Percentiles rank a stretch among this genome's conserved stretches.
Evolutionary conservation across 306 rosid species (phyloP).

Genomic region (Sicyos baderoa): DNA sequence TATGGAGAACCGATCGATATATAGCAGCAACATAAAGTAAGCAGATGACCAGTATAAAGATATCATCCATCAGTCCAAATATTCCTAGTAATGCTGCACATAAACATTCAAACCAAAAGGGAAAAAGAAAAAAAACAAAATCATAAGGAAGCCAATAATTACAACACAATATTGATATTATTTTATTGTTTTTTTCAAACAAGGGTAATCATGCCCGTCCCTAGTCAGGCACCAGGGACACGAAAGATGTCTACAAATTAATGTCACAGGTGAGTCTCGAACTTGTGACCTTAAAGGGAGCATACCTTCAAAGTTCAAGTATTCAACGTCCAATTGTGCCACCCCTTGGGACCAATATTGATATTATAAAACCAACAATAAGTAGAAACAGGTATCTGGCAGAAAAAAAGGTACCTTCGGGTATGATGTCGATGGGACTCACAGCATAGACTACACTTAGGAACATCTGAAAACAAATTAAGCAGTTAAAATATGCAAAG

Average conservation of each 20-base stretch:
- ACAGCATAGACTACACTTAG: constrained; percentile 45
- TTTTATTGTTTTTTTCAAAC: no score
- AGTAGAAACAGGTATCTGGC: neutral
- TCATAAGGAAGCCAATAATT: constrained; percentile 9
- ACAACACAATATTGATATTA: neutral
- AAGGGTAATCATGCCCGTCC: no score
- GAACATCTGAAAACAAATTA: constrained; percentile 42
- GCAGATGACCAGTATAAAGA: constrained; percentile 49
- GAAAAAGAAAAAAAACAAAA: neutral
- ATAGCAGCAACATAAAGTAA: constrained; percentile 72
- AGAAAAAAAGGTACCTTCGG: constrained; percentile 45
- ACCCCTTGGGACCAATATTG: no score
- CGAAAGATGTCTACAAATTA: no score
- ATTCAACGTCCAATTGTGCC: no score
- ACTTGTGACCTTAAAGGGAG: no score
- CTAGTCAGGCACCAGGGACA: no score
- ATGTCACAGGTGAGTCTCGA: no score
- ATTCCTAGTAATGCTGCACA: constrained; percentile 65
- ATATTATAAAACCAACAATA: neutral
- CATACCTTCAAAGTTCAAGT: no score
- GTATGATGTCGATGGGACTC: constrained; percentile 87
- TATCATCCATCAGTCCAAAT: constrained; percentile 75
- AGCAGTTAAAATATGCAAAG: neutral
- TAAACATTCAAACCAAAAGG: neutral
- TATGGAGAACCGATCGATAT: constrained; percentile 62